Base-by-base conservation (phyloP, 2,329 filamentous ascomycete genomes). In the Neoscytalidium dimidiatum region DNA sequence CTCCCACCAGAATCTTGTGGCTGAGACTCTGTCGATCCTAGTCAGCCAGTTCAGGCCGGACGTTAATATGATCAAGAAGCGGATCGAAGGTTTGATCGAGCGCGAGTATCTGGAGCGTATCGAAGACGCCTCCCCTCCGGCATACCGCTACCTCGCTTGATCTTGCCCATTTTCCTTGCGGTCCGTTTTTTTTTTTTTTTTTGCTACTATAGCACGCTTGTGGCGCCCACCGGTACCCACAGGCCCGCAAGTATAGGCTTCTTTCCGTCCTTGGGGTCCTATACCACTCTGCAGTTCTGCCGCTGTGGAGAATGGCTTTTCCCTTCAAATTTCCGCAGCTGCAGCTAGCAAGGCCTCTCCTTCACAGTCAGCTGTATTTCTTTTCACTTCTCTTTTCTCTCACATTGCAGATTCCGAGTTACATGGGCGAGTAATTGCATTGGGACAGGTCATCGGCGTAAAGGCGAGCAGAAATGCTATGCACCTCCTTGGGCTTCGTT, bases 91-190 rank as follows among this genome's bases (percentile, higher is more conserved):
- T 68, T 80, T 94, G 57, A 91, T 94, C 58, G 85, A 87, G 66
- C 84, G 90, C 67, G 91, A 94, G 73, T 94, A 94, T 69, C 81
- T 94, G 21, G 91, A 93, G 78, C 86, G 91, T 3, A 84, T 90
- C 14, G 91, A 92, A n/a, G 84, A 88, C 9, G 84, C 82, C 8
- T 73, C 84, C 31, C 70, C 86, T 5, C 85, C 90, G 35, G 84
- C 84, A 11, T 94, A 94, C 75, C 83, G 85, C 67, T 94, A 94
- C 71, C 77, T 93, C 41, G 91, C 91, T 28, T 94, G 79, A 78
- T 35, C 38, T 46, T 33, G 41, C 38, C 7, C 17, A 6, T 5
- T 21, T 23, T 43, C 14, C 9, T 31, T 4, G 28, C n/a, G n/a
- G n/a, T n/a, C n/a, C n/a, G n/a, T n/a, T n/a, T n/a, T n/a, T 14